Evolutionary conservation across 2,329 filamentous ascomycete species (phyloP).

Genomic region (Eutypella sp.): DNA sequence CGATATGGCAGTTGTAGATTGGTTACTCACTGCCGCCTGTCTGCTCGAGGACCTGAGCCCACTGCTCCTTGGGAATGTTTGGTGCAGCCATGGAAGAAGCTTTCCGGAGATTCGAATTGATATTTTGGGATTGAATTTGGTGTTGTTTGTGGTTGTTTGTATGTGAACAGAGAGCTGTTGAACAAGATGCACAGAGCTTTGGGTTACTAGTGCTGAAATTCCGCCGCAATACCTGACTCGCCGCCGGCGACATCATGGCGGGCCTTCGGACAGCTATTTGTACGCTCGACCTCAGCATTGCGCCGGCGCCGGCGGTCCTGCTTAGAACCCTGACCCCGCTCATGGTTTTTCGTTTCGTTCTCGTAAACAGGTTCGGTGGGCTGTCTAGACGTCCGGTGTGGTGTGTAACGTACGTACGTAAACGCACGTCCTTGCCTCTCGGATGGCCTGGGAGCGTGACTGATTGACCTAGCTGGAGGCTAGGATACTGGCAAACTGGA

Average conservation of each 20-base stretch:
- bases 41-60: conserved; percentile 86
- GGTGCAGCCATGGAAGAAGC: neutral
- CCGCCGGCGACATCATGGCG: neutral
- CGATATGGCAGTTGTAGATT: too few relatives aligned
- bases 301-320: neutral
- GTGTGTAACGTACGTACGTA: too few relatives aligned
- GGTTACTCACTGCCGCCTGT: conserved; percentile 59
- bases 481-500: too few relatives aligned
- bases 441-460: too few relatives aligned
- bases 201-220: neutral
- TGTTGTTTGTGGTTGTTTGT: too few relatives aligned
- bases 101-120: neutral
- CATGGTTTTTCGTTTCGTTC: neutral
- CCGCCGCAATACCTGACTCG: neutral
- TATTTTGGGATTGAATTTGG: too few relatives aligned
- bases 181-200: neutral
- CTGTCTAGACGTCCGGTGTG: too few relatives aligned
- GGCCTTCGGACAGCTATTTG: neutral
- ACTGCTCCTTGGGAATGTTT: conserved; percentile 72
- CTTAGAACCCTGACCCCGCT: neutral
- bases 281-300: neutral
- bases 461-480: too few relatives aligned
- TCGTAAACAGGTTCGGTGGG: neutral
- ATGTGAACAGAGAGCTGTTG: neutral
- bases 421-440: too few relatives aligned